These are phyloP conservation scores for Aquilaria agallochum DNA, from an alignment of 441 rosid species.

Conservation along the genomic window DNA sequence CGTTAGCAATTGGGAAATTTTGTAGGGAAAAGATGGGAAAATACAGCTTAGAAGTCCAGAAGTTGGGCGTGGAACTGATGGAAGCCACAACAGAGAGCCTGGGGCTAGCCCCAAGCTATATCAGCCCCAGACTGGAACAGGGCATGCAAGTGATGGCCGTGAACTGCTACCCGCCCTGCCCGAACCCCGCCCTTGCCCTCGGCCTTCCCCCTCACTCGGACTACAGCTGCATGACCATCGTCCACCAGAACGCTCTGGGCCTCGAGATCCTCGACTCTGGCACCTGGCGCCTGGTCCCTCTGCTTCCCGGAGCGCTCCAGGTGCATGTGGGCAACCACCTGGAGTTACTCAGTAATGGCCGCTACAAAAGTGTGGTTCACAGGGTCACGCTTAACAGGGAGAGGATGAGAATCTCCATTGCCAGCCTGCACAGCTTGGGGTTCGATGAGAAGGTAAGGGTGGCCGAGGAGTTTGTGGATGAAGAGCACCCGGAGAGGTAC, in stretches of 20 bases:
- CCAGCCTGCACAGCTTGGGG: conserved; percentile 58
- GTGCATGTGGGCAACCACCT: conserved; percentile 68
- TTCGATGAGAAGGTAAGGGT: conserved; percentile 55
- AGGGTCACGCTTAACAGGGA: conserved; percentile 37
- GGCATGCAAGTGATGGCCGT: conserved; percentile 62
- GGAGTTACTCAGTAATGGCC: conserved; percentile 70
- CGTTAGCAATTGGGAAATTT: neutral
- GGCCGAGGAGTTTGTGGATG: conserved; percentile 45
- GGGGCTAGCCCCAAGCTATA: conserved; percentile 42
- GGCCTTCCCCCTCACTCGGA: conserved; percentile 73
- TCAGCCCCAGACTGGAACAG: conserved; percentile 32
- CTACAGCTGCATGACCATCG: conserved; percentile 52
- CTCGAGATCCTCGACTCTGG: conserved; percentile 46
- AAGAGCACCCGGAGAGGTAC: conserved; percentile 35
- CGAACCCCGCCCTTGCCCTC: conserved; percentile 33
- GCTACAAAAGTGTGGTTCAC: conserved; percentile 49
- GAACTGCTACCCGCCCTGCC: conserved; percentile 64
- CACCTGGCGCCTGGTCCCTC: conserved; percentile 43
- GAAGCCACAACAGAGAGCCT: conserved; percentile 47
- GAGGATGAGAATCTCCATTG: conserved; percentile 45
- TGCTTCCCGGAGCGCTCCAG: conserved; percentile 46
- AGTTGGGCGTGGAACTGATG: conserved; percentile 39
- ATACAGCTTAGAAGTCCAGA: conserved; percentile 33
- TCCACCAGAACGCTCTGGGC: conserved; percentile 50
- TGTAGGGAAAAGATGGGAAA: conserved; percentile 58